Conservation (phyloP, 2,329 filamentous ascomycete species). For the Sclerotinia borealis region DNA sequence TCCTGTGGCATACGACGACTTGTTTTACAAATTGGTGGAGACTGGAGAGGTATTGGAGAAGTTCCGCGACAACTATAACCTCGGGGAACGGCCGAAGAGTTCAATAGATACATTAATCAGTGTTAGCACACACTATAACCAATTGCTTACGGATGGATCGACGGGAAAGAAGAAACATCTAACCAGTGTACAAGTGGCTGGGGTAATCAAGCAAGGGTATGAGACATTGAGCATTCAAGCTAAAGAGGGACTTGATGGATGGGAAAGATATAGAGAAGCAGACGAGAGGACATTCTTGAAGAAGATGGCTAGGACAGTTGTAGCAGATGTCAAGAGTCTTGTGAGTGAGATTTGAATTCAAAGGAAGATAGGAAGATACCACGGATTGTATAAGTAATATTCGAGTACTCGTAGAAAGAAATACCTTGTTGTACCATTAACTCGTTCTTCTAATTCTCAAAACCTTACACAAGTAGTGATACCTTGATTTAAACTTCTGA, state of each 20-base stretch:
- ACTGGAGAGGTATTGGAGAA: slow-evolving; percentile 74
- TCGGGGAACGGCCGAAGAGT: slow-evolving; percentile 52
- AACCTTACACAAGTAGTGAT: not conserved
- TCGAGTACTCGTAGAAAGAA: too few species aligned
- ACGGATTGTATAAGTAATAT: not conserved
- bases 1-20: slow-evolving; percentile 82
- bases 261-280: slow-evolving; percentile 81
- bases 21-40: slow-evolving; percentile 98
- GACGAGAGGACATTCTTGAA: slow-evolving; percentile 82
- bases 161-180: slow-evolving; percentile 55
- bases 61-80: slow-evolving; percentile 71
- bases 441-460: not conserved
- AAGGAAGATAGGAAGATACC: not conserved
- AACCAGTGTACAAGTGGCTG: slow-evolving; percentile 76
- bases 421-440: not conserved
- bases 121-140: slow-evolving; percentile 80
- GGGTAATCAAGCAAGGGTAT: slow-evolving; percentile 93
- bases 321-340: slow-evolving; percentile 55
- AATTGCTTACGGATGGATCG: slow-evolving; percentile 60
- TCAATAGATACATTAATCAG: slow-evolving; percentile 81
- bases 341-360: slow-evolving; percentile 20
- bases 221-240: slow-evolving; percentile 90
- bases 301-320: slow-evolving; percentile 74
- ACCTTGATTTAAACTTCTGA: not conserved
- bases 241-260: slow-evolving; percentile 77